phyloP scores from a whole-genome alignment of 371 early-diverging fungal species.

The Actinomortierella ambigua region DNA sequence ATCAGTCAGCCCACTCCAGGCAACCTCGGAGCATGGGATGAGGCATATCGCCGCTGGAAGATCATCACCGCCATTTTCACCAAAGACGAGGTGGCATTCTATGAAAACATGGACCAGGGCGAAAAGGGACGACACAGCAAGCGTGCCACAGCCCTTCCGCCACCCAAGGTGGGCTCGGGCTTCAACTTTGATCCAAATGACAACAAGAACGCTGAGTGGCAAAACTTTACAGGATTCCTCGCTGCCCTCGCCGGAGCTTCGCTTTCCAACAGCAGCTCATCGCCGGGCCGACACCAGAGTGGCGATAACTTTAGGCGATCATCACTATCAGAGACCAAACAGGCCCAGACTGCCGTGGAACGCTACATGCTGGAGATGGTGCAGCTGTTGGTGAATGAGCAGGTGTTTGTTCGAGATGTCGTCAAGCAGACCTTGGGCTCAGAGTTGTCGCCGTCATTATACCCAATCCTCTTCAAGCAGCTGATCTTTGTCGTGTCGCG shows the following conservation, averaged over 20 bases:
- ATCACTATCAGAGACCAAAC: constrained; percentile 23
- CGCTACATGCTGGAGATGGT: constrained; percentile 87
- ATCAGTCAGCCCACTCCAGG: constrained; percentile 76
- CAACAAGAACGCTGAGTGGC: constrained; percentile 63
- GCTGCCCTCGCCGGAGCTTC: constrained; percentile 85
- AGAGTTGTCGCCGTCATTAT: constrained; percentile 84
- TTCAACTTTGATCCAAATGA: constrained; percentile 29
- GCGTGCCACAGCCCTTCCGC: constrained; percentile 35
- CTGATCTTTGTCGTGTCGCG: constrained; percentile 74
- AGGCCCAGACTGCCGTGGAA: constrained; percentile 67
- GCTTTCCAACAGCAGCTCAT: constrained; percentile 42
- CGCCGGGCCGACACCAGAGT: constrained; percentile 40
- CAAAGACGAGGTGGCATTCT: constrained; percentile 43
- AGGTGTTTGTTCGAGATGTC: constrained; percentile 87
- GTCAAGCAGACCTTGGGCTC: constrained; percentile 88
- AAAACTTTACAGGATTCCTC: constrained; percentile 87
- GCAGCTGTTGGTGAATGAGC: constrained; percentile 83
- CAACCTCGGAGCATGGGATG: constrained; percentile 87
- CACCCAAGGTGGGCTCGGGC: constrained; percentile 34
- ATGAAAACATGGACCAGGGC: constrained; percentile 28
- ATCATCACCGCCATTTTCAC: constrained; percentile 61
- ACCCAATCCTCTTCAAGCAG: constrained; percentile 84
- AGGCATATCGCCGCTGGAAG: constrained; percentile 83
- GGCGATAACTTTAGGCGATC: constrained; percentile 42
- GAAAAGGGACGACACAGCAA: constrained; percentile 32